Evolutionary conservation across 2,329 filamentous ascomycete genomes (phyloP).

Genomic region (Penicillium sp.): DNA sequence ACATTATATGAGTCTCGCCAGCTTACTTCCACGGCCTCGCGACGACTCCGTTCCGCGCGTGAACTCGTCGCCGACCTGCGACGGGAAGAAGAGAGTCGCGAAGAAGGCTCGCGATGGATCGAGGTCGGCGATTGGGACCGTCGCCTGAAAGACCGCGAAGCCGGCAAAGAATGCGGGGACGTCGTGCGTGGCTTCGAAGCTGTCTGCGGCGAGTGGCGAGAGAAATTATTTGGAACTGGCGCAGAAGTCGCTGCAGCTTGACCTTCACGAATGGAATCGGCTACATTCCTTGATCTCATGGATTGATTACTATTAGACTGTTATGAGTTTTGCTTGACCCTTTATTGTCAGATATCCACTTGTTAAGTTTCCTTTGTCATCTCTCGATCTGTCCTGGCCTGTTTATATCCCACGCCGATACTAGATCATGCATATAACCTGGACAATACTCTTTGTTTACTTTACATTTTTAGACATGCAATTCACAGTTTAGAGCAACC

Average conservation of each 20-base stretch:
- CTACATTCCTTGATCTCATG: slow-evolving; percentile 2
- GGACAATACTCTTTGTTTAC: slow-evolving; percentile 2
- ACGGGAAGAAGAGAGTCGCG: slow-evolving; percentile 71
- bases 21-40: slow-evolving; percentile 71
- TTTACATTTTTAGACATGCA: no score
- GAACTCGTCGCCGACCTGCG: slow-evolving; percentile 82
- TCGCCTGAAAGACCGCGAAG: slow-evolving; percentile 68
- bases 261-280: no score
- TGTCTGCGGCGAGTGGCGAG: slow-evolving; percentile 78
- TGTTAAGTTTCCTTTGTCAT: slow-evolving; percentile 5
- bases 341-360: slow-evolving; percentile 17
- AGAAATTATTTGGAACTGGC: slow-evolving; percentile 57
- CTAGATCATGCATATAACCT: slow-evolving; percentile 9
- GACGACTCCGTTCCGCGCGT: slow-evolving; percentile 72
- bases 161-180: slow-evolving; percentile 74
- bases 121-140: slow-evolving; percentile 77
- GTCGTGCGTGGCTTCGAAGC: slow-evolving; percentile 91
- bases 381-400: slow-evolving; percentile 4
- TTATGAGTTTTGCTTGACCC: slow-evolving; percentile 9
- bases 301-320: slow-evolving; percentile 7
- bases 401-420: slow-evolving; percentile 8
- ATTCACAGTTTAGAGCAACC: no score
- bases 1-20: slow-evolving; percentile 92
- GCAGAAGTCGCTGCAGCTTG: slow-evolving; percentile 32
- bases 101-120: slow-evolving; percentile 78